These are phyloP conservation scores for Pseudonitzschia pungens DNA, from an alignment of 108 stramenopile species.

Conservation along the genomic window DNA sequence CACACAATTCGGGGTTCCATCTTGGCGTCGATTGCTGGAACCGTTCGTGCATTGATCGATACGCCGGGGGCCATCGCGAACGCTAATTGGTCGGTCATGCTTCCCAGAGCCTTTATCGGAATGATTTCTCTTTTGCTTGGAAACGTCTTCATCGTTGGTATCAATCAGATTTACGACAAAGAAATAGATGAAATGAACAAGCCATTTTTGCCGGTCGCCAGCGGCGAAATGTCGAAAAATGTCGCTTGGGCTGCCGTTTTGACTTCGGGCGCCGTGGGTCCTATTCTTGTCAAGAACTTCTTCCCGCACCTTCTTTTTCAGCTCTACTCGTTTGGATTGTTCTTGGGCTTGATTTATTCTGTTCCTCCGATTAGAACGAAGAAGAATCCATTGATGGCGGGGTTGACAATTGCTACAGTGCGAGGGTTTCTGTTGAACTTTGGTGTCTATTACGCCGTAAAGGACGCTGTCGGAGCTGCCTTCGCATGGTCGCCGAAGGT, in stretches of 20 bases:
- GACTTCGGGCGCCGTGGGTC: conserved; percentile 60
- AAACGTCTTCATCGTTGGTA: conserved; percentile 97
- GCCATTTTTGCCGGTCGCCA: conserved; percentile 93
- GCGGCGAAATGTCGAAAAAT: conserved; percentile 87
- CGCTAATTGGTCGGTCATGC: conserved; percentile 64
- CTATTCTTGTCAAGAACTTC: conserved; percentile 71
- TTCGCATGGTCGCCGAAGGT: conserved; percentile 94
- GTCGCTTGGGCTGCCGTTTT: conserved; percentile 84
- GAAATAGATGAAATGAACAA: conserved; percentile 96
- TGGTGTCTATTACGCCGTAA: conserved; percentile 95
- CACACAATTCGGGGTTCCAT: conserved; percentile 97
- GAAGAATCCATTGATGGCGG: conserved; percentile 87
- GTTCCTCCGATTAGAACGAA: conserved; percentile 93
- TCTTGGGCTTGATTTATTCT: conserved; percentile 88
- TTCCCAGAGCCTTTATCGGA: conserved; percentile 86
- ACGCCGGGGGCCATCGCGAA: conserved; percentile 66
- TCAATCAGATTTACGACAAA: conserved; percentile 96
- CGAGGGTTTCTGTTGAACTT: conserved; percentile 96
- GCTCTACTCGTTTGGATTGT: conserved; percentile 87
- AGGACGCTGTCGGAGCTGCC: conserved; percentile 87
- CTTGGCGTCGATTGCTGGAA: conserved; percentile 91
- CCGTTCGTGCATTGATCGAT: conserved; percentile 88
- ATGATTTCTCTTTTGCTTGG: conserved; percentile 90
- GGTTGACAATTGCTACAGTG: conserved; percentile 92
- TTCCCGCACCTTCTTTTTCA: conserved; percentile 85